Conservation (phyloP, 495 filamentous ascomycete genomes). For the Penicillium verhagenii region DNA sequence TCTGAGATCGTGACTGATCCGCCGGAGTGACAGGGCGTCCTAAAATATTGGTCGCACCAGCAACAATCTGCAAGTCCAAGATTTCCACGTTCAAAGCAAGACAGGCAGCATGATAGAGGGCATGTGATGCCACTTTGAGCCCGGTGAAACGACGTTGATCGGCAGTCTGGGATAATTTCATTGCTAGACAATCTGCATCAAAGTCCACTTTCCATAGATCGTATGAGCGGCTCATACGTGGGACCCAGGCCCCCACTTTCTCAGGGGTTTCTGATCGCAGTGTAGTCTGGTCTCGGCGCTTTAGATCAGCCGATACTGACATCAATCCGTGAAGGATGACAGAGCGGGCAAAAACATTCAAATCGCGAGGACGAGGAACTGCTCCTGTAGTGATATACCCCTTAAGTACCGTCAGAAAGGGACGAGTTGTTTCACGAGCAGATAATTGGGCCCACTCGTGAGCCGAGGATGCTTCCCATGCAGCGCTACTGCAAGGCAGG, state of each 20-base stretch:
- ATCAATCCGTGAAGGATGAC: slow-evolving; percentile 55
- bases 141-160: slow-evolving; percentile 37
- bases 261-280: slow-evolving; percentile 38
- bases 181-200: slow-evolving; percentile 41
- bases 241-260: slow-evolving; percentile 44
- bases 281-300: slow-evolving; percentile 55
- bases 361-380: slow-evolving; percentile 28
- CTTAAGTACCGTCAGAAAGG: slow-evolving; percentile 50
- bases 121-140: slow-evolving; percentile 40
- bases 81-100: slow-evolving; percentile 53
- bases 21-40: slow-evolving; percentile 42
- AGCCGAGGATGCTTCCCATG: slow-evolving; percentile 53
- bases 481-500: slow-evolving; percentile 43
- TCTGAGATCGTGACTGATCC: slow-evolving; percentile 47
- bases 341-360: slow-evolving; percentile 48
- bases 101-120: slow-evolving; percentile 52
- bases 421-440: slow-evolving; percentile 23
- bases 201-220: slow-evolving; percentile 55
- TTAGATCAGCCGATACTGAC: slow-evolving; percentile 56
- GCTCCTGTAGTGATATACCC: slow-evolving; percentile 46
- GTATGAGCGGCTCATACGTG: slow-evolving; percentile 49
- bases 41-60: slow-evolving; percentile 52
- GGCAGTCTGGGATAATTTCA: slow-evolving; percentile 30
- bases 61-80: slow-evolving; percentile 54
- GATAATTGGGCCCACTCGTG: slow-evolving; percentile 43